Evolutionary conservation across 2,329 filamentous ascomycete species (phyloP).

Genomic region (Xylariaceae sp.): DNA sequence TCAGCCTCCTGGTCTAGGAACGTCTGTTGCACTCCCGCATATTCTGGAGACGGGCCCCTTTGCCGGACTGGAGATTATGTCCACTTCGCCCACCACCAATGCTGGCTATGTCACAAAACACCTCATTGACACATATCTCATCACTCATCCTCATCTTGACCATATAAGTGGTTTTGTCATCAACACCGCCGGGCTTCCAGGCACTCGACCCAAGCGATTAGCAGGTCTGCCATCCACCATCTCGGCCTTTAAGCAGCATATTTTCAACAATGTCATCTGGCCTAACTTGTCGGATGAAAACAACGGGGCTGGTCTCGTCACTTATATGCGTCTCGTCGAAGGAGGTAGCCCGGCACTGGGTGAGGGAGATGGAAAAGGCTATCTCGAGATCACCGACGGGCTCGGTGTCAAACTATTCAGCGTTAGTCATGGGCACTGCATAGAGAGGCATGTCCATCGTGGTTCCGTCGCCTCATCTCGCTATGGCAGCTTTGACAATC

Average conservation of each 20-base stretch:
- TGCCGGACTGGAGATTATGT: conserved; percentile 66
- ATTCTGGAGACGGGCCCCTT: conserved; percentile 68
- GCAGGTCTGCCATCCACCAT: conserved; percentile 87
- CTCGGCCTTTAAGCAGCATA: conserved; percentile 82
- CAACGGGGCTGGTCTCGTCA: conserved; percentile 85
- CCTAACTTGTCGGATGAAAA: conserved; percentile 96
- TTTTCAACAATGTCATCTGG: conserved; percentile 98
- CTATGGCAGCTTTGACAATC: conserved; percentile 45
- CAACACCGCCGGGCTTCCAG: conserved; percentile 83
- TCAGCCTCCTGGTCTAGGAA: conserved; percentile 36
- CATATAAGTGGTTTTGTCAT: conserved; percentile 88
- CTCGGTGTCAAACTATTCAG: conserved; percentile 83
- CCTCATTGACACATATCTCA: conserved; percentile 80
- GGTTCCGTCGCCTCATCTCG: conserved; percentile 51
- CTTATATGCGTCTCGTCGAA: conserved; percentile 81
- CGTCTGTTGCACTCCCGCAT: conserved; percentile 42
- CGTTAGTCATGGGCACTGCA: conserved; percentile 86
- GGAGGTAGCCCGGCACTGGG: conserved; percentile 82
- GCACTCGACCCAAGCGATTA: conserved; percentile 75
- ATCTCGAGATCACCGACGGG: conserved; percentile 82
- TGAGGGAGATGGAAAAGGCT: conserved; percentile 73
- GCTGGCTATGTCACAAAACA: conserved; percentile 72
- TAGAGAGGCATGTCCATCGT: conserved; percentile 64
- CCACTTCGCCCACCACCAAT: conserved; percentile 65
- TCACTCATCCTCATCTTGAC: conserved; percentile 96